These are phyloP conservation scores for Nicotiana benthamiana DNA, from an alignment of 257 asterid genomes.

Conservation along the genomic window DNA sequence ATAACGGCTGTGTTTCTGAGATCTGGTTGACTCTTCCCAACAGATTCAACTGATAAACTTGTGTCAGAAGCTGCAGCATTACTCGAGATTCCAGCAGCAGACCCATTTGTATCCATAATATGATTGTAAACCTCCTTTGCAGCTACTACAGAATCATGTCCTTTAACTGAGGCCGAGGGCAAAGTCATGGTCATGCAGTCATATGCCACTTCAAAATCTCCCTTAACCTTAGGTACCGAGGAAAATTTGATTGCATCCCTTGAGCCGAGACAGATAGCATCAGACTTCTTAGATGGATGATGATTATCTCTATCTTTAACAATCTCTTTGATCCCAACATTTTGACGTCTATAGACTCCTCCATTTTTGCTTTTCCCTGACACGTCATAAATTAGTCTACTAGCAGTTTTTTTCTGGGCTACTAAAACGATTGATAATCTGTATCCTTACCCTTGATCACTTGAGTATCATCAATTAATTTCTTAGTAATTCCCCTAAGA, in stretches of 20 bases:
- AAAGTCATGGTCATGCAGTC: slow-evolving; percentile 3
- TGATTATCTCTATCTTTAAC: slow-evolving; percentile 20
- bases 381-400: neutral
- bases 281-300: slow-evolving; percentile 13
- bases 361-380: slow-evolving; percentile 28
- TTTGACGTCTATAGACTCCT: slow-evolving; percentile 39
- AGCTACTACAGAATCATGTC: slow-evolving; percentile 3
- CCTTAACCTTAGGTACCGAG: slow-evolving; percentile 15
- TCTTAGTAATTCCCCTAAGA: slow-evolving; percentile 19
- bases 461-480: slow-evolving; percentile 27
- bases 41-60: slow-evolving; percentile 16
- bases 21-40: slow-evolving; percentile 18
- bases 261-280: slow-evolving; percentile 9
- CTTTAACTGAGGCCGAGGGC: slow-evolving; percentile 10
- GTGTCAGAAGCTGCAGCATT: slow-evolving; percentile 12
- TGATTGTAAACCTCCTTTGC: slow-evolving; percentile 2
- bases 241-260: slow-evolving; percentile 15
- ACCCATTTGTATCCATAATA: neutral
- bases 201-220: slow-evolving; percentile 15
- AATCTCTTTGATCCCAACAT: slow-evolving; percentile 42
- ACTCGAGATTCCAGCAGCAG: slow-evolving; percentile 7
- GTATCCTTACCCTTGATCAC: slow-evolving; percentile 20
- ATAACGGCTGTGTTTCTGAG: neutral
- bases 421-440: neutral
- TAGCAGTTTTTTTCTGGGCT: neutral